phyloP scores from a whole-genome alignment of 495 filamentous ascomycete species.

The Neurospora sp. region DNA sequence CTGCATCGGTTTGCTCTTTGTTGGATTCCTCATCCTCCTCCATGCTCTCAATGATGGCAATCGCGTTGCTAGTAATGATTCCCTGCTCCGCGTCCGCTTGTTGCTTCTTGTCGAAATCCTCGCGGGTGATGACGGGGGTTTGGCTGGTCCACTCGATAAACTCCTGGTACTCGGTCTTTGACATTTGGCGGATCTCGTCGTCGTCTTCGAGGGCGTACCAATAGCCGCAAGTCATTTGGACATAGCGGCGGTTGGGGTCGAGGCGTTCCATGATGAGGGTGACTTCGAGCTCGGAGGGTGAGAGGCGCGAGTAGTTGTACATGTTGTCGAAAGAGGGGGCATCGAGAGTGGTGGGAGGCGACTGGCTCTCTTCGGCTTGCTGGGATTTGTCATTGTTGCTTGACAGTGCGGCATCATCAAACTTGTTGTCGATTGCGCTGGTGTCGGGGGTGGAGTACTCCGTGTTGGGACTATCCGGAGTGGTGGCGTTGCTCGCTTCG shows the following conservation, averaged over 20 bases:
- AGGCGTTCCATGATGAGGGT: neutral
- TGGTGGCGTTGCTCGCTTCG: neutral
- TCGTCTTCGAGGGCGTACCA: neutral
- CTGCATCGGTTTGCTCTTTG: no score
- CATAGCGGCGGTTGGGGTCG: neutral
- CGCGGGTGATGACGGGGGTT: neutral
- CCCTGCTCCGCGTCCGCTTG: neutral
- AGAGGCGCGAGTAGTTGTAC: neutral
- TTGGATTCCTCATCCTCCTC: no score
- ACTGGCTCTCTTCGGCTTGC: neutral
- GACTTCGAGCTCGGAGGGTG: neutral
- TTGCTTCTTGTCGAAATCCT: neutral
- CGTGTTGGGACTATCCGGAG: neutral
- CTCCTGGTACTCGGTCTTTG: neutral
- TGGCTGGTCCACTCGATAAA: neutral
- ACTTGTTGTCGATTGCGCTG: neutral
- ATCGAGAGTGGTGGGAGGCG: neutral
- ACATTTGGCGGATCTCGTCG: neutral
- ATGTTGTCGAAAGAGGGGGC: neutral
- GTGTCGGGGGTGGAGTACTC: neutral
- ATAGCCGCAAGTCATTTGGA: neutral
- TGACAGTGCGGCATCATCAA: neutral
- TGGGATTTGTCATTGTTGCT: neutral
- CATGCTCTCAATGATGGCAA: neutral
- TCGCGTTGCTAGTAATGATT: neutral